Conservation (phyloP, 352 stramenopile genomes). For the Pythium sp. region DNA sequence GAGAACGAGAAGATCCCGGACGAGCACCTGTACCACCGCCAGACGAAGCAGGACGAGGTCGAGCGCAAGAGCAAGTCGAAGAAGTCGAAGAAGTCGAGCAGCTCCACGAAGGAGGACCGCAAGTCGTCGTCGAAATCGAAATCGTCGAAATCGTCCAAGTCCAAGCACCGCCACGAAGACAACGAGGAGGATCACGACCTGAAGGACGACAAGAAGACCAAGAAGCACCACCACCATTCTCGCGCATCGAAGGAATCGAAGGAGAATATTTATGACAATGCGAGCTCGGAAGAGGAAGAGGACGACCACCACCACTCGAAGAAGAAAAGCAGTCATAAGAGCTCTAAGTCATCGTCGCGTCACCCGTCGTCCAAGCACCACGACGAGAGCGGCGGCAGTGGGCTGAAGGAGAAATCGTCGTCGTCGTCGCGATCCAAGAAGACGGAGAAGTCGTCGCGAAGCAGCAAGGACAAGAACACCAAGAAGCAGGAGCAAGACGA, state of each 20-base stretch:
- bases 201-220: slow-evolving; percentile 33
- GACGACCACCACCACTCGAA: slow-evolving; percentile 23
- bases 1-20: slow-evolving; percentile 79
- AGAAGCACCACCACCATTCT: slow-evolving; percentile 30
- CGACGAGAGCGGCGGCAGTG: neutral
- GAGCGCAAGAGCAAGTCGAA: slow-evolving; percentile 66
- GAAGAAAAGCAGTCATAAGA: slow-evolving; percentile 43
- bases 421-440: slow-evolving; percentile 39
- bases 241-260: slow-evolving; percentile 37
- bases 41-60: slow-evolving; percentile 33
- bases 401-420: neutral
- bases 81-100: slow-evolving; percentile 17
- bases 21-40: slow-evolving; percentile 74
- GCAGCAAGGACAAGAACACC: slow-evolving; percentile 29
- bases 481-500: slow-evolving; percentile 42
- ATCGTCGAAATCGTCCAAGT: slow-evolving; percentile 28
- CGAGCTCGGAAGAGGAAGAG: slow-evolving; percentile 36
- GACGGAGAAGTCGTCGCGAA: slow-evolving; percentile 26
- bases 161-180: slow-evolving; percentile 19
- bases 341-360: slow-evolving; percentile 18
- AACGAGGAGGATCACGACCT: slow-evolving; percentile 17
- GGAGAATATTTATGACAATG: slow-evolving; percentile 51
- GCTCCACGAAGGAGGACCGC: slow-evolving; percentile 34
- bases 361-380: neutral
- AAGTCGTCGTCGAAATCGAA: slow-evolving; percentile 31